Percentiles rank a stretch among this genome's conserved stretches.
Conservation (phyloP, 768 basidiomycete species). For the Russula virescens region DNA sequence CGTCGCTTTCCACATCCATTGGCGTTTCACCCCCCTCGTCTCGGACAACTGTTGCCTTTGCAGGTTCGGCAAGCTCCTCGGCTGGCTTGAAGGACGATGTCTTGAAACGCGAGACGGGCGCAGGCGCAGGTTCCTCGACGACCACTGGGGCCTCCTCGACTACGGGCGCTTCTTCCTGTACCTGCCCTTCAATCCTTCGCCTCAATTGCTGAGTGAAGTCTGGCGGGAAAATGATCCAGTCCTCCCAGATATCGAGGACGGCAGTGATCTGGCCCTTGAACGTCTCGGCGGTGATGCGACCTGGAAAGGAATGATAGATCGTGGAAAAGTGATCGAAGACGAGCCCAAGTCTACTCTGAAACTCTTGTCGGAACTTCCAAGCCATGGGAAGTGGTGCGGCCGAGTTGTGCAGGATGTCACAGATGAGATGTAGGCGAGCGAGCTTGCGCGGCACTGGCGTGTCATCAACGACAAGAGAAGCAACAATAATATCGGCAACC, state of each 20-base stretch:
- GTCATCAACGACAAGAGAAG: slow-evolving; percentile 82
- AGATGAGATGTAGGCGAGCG: slow-evolving; percentile 90
- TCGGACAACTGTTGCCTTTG: slow-evolving; percentile 24
- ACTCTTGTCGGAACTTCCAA: slow-evolving; percentile 95
- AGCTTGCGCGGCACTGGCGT: slow-evolving; percentile 98
- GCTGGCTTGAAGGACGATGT: slow-evolving; percentile 73
- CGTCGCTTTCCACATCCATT: slow-evolving; percentile 41
- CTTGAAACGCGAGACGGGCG: slow-evolving; percentile 59
- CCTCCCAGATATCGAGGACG: slow-evolving; percentile 94
- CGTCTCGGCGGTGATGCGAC: slow-evolving; percentile 90
- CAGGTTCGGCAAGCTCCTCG: slow-evolving; percentile 33
- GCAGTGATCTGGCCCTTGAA: slow-evolving; percentile 90
- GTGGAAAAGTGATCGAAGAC: slow-evolving; percentile 95
- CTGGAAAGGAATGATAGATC: slow-evolving; percentile 94
- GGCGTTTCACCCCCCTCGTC: slow-evolving; percentile 38
- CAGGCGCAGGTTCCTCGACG: slow-evolving; percentile 31
- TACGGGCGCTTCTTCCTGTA: slow-evolving; percentile 28
- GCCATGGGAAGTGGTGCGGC: slow-evolving; percentile 90
- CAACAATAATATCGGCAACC: slow-evolving; percentile 87
- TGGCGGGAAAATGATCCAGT: slow-evolving; percentile 94
- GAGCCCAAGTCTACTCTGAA: slow-evolving; percentile 83
- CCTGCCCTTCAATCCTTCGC: slow-evolving; percentile 62
- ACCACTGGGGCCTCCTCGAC: slow-evolving; percentile 25
- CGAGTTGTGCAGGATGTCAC: slow-evolving; percentile 97
- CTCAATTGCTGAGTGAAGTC: slow-evolving; percentile 77